Conservation (phyloP, 2,329 filamentous ascomycete species). For the Fusarium devonianum region DNA sequence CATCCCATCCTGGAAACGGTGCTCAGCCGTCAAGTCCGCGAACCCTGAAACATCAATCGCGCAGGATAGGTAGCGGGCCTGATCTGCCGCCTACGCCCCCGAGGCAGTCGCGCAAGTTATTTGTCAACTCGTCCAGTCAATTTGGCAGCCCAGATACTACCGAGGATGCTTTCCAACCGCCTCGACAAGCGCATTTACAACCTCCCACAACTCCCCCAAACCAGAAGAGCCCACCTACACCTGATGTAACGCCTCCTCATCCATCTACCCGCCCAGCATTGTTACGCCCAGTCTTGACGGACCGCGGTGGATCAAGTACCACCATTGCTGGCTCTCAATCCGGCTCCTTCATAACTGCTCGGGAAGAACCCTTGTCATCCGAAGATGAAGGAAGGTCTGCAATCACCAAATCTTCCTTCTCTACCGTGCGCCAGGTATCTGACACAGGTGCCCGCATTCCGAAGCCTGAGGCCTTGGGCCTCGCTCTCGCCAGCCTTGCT, state of each 20-base stretch:
- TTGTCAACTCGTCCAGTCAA: slow-evolving; percentile 55
- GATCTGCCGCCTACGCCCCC: slow-evolving; percentile 70
- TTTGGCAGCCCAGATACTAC: slow-evolving; percentile 52
- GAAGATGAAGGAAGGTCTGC: slow-evolving; percentile 63
- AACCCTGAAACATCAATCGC: slow-evolving; percentile 52
- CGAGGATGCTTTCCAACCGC: slow-evolving; percentile 49
- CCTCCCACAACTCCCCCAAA: slow-evolving; percentile 68
- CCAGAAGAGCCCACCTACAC: slow-evolving; percentile 74
- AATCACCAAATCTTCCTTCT: slow-evolving; percentile 53
- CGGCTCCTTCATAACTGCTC: slow-evolving; percentile 76
- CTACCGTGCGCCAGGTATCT: slow-evolving; percentile 51
- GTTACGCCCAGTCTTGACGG: slow-evolving; percentile 55
- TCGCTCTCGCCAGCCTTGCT: slow-evolving; percentile 53
- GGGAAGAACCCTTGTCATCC: slow-evolving; percentile 68
- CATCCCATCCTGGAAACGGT: slow-evolving; percentile 36
- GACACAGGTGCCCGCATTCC: slow-evolving; percentile 30
- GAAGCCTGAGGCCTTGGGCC: slow-evolving; percentile 48
- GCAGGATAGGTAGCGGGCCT: slow-evolving; percentile 54
- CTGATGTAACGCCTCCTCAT: slow-evolving; percentile 76
- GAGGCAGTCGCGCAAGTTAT: slow-evolving; percentile 65
- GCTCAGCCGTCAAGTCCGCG: slow-evolving; percentile 50
- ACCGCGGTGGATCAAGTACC: slow-evolving; percentile 59
- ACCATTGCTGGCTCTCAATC: slow-evolving; percentile 68
- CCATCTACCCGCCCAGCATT: slow-evolving; percentile 52
- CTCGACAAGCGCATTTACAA: slow-evolving; percentile 48